Base-by-base conservation (phyloP, 495 filamentous ascomycete genomes). In the Echria macrotheca region DNA sequence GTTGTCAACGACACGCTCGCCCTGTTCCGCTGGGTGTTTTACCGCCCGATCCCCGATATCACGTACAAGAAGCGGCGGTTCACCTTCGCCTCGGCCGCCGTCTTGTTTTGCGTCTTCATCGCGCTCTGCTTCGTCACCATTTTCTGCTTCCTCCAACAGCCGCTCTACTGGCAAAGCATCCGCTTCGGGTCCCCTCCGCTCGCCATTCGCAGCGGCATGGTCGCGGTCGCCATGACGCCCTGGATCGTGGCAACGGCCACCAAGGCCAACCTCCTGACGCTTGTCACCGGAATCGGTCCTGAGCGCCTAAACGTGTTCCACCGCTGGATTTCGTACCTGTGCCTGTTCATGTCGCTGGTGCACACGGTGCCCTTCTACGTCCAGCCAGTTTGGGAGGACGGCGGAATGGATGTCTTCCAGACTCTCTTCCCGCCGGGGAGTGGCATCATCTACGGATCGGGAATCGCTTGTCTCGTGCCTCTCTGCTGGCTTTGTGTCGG, bases 281-380 rank as follows among this genome's bases (percentile, higher is more conserved):
- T 94, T 54, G 69, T 95, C 50, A 96, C 91, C 4, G 91, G 91
- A 9, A 89, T 97, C 56, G 86, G 89, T 4, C 91, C 91, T 41
- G 91, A 97, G 69, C 75, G 93, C 22, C 75, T 97, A 44, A 96
- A 95, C 56, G 88, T 94, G 24, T 75, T 97, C 47, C 91, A 97
- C 70, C 83, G 91, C 52, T 97, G 93, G 93, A 77, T 82, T 19
- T 86, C 83, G n/a, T 95, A 93, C 58, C 69, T 96, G 11, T 91
- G 85, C 64, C 74, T 95, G 2, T 87, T 95, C 58, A 73, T 96
- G 28, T 80, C 83, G 47, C 63, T 96, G 31, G 70, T 95, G 18
- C 91, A 97, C 62, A 87, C 83, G 26, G 68, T 93, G 28, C 91
- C 91, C 0, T 97, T 93, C 66, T 95, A 96, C 54, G 66, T 96